Percentiles rank a stretch among this genome's conserved stretches.
Conservation (phyloP, 352 stramenopile species). For the Paralagenidium karlingii region DNA sequence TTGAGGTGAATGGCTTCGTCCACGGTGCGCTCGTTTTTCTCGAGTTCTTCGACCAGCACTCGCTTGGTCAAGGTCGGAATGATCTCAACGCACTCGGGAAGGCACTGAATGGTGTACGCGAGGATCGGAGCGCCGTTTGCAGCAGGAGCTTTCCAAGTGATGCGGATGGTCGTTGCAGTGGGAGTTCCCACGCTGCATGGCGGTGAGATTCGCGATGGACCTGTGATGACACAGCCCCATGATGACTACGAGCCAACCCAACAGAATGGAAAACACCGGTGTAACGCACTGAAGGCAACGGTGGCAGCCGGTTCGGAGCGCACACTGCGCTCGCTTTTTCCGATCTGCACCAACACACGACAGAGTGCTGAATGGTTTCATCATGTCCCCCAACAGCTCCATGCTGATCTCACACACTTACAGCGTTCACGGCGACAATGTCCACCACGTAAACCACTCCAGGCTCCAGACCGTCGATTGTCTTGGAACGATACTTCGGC, state of each 20-base stretch:
- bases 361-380: too few relatives aligned
- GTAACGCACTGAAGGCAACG: constrained; percentile 42
- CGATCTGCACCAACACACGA: constrained; percentile 23
- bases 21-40: too few relatives aligned
- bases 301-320: constrained; percentile 30
- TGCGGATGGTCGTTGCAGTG: constrained; percentile 18
- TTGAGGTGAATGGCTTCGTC: too few relatives aligned
- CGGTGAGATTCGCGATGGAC: too few relatives aligned
- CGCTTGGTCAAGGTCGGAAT: constrained; percentile 18
- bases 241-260: too few relatives aligned
- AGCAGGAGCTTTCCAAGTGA: constrained; percentile 33
- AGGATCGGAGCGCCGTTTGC: constrained; percentile 41
- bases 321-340: constrained; percentile 27
- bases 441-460: constrained; percentile 36
- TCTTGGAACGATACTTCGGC: constrained; percentile 26
- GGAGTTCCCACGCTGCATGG: too few relatives aligned
- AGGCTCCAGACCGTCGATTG: constrained; percentile 29
- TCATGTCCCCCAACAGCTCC: too few relatives aligned
- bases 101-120: constrained; percentile 37
- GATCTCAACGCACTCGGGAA: constrained; percentile 33
- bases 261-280: too few relatives aligned
- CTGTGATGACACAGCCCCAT: too few relatives aligned
- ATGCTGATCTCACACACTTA: too few relatives aligned
- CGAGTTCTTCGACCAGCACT: constrained; percentile 15
- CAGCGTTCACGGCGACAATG: constrained; percentile 36